A percentile compares a stretch with the other conserved stretches of the same genome.
Conservation (phyloP, 2,329 filamentous ascomycete species). For the Scortechinia acanthostroma region DNA sequence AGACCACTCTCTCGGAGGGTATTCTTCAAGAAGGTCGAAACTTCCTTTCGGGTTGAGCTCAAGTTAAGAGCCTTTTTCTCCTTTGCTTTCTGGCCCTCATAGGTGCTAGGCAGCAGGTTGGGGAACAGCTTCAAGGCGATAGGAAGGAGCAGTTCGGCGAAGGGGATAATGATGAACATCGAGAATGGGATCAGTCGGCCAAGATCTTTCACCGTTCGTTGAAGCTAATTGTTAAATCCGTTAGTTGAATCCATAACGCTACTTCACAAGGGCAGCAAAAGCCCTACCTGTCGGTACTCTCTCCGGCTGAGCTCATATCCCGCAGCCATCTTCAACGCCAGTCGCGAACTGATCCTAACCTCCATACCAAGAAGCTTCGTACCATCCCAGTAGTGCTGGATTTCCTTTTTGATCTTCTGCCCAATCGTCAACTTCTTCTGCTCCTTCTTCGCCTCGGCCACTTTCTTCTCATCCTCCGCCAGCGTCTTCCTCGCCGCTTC, state of each 20-base stretch:
- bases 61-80: slow-evolving; percentile 79
- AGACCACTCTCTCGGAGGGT: slow-evolving; percentile 90
- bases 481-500: slow-evolving; percentile 76
- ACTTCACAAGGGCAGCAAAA: background rate
- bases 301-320: slow-evolving; percentile 92
- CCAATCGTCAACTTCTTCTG: slow-evolving; percentile 80
- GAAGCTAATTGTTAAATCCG: slow-evolving; percentile 51
- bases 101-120: slow-evolving; percentile 94
- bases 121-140: slow-evolving; percentile 91
- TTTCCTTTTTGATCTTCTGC: slow-evolving; percentile 93
- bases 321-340: slow-evolving; percentile 94
- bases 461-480: slow-evolving; percentile 49
- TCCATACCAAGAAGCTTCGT: slow-evolving; percentile 90
- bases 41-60: slow-evolving; percentile 82
- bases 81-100: slow-evolving; percentile 83
- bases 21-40: slow-evolving; percentile 80
- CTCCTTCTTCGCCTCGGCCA: slow-evolving; percentile 46
- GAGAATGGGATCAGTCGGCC: slow-evolving; percentile 90
- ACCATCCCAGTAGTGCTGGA: slow-evolving; percentile 93
- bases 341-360: slow-evolving; percentile 81
- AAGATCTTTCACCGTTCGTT: slow-evolving; percentile 88
- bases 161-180: slow-evolving; percentile 92
- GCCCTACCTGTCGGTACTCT: slow-evolving; percentile 60
- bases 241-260: background rate
- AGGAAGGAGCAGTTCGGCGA: slow-evolving; percentile 86